Percentiles rank a stretch among this genome's conserved stretches.
Evolutionary conservation across 805 yeast genomes (phyloP).

Genomic region (Debaryomyces maramus): DNA sequence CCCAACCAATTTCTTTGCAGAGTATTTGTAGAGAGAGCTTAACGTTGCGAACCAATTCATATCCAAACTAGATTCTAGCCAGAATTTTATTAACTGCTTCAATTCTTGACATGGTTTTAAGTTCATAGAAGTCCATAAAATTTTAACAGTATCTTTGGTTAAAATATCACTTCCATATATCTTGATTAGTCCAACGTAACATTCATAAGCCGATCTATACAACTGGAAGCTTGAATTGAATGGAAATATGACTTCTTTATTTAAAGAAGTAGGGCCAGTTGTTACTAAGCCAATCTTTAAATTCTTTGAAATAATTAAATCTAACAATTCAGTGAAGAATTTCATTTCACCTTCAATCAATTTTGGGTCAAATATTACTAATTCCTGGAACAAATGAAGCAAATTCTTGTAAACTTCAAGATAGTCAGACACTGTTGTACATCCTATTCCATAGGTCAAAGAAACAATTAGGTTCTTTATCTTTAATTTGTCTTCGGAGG

Average conservation of each 20-base stretch:
- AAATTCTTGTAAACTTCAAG: conserved; percentile 22
- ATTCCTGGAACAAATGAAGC: conserved; percentile 33
- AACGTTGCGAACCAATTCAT: conserved; percentile 61
- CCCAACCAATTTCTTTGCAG: conserved; percentile 42
- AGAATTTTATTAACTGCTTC: conserved; percentile 48
- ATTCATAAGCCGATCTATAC: conserved; percentile 48
- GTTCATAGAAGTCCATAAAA: conserved; percentile 61
- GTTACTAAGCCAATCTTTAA: conserved; percentile 35
- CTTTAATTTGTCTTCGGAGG: conserved; percentile 17
- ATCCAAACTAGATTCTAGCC: conserved; percentile 56
- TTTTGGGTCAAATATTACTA: conserved; percentile 38
- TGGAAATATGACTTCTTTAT: conserved; percentile 44
- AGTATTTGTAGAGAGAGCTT: conserved; percentile 47
- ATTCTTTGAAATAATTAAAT: conserved; percentile 32
- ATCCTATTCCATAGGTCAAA: conserved; percentile 34
- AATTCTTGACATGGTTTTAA: conserved; percentile 48
- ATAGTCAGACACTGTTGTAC: conserved; percentile 25
- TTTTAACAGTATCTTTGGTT: conserved; percentile 45
- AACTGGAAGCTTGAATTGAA: conserved; percentile 42
- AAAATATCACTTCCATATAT: conserved; percentile 48
- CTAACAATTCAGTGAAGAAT: conserved; percentile 28
- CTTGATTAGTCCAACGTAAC: conserved; percentile 60
- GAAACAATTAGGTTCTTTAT: conserved; percentile 29
- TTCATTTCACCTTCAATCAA: conserved; percentile 33
- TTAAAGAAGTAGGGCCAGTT: conserved; percentile 38